Conservation (phyloP, 352 stramenopile species). For the Globisporangium emineosum region DNA sequence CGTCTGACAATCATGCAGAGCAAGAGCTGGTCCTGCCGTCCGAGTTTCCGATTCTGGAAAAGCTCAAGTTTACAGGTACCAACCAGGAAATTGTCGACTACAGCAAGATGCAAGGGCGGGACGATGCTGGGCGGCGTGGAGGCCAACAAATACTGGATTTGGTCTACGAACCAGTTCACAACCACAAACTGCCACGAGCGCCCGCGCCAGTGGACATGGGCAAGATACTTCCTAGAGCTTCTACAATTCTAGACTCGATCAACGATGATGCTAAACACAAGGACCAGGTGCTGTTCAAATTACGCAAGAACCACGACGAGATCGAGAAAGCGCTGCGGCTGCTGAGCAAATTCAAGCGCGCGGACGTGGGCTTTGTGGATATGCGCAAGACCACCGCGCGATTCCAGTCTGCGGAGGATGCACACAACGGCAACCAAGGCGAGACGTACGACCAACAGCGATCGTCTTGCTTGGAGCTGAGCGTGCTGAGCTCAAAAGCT, state of each 20-base stretch:
- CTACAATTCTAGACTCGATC: background rate
- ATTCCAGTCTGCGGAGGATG: background rate
- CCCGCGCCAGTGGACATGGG: constrained; percentile 1
- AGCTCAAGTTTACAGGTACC: constrained; percentile 1
- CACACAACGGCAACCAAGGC: no score
- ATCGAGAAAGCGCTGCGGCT: constrained; percentile 11
- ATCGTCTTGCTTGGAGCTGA: background rate
- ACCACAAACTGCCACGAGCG: background rate
- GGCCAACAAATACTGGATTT: background rate
- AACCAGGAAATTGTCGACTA: background rate
- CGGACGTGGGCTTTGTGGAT: constrained; percentile 1
- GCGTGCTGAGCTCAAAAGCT: constrained; percentile 3
- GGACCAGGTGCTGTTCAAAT: constrained; percentile 7
- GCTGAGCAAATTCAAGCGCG: constrained; percentile 17
- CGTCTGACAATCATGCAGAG: background rate
- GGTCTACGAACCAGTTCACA: constrained; percentile 1
- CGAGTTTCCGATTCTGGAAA: constrained; percentile 5
- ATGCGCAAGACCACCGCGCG: constrained; percentile 7
- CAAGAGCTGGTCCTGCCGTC: constrained; percentile 8
- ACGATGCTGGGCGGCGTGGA: background rate
- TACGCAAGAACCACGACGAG: constrained; percentile 14
- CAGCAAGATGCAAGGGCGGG: constrained; percentile 9
- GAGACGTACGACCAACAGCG: background rate
- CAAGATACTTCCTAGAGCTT: constrained; percentile 1
- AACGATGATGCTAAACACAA: background rate